These are phyloP conservation scores for Crithidia sp. DNA, from an alignment of 208 protist species.

Conservation along the genomic window DNA sequence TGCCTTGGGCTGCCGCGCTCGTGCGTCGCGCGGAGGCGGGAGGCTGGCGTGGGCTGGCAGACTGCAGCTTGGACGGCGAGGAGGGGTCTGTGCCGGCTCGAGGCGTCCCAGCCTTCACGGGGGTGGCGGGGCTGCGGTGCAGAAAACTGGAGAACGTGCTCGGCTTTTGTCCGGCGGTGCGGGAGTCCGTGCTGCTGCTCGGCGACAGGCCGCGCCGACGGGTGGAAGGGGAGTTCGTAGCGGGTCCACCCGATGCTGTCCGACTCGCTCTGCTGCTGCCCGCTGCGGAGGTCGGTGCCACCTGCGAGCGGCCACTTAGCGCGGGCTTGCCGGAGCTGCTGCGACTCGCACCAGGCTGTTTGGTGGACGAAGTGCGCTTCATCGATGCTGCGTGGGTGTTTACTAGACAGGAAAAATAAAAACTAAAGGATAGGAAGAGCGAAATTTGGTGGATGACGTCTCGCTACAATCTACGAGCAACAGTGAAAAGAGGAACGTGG, in stretches of 20 bases:
- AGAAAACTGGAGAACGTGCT: constrained; percentile 6
- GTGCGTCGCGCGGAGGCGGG: background rate
- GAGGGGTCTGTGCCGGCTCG: background rate
- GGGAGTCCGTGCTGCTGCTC: constrained; percentile 17
- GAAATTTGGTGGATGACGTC: no score
- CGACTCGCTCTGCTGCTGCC: background rate
- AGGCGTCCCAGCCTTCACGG: background rate
- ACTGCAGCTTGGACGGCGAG: constrained; percentile 4
- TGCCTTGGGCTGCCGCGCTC: background rate
- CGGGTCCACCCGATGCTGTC: background rate
- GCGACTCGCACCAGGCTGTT: background rate
- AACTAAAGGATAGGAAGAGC: no score
- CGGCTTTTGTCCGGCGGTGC: background rate
- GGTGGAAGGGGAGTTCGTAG: background rate
- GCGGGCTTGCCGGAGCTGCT: constrained; percentile 1
- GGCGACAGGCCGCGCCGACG: background rate
- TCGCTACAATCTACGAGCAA: no score
- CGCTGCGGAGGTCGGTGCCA: background rate
- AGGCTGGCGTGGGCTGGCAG: background rate
- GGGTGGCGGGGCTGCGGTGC: background rate
- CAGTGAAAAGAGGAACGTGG: no score
- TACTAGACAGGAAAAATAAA: no score
- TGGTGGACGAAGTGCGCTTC: background rate
- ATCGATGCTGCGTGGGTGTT: background rate
- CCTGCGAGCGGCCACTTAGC: background rate